These are phyloP conservation scores for Caloboletus firmus DNA, from an alignment of 1,284 basidiomycete species.

Conservation along the genomic window DNA sequence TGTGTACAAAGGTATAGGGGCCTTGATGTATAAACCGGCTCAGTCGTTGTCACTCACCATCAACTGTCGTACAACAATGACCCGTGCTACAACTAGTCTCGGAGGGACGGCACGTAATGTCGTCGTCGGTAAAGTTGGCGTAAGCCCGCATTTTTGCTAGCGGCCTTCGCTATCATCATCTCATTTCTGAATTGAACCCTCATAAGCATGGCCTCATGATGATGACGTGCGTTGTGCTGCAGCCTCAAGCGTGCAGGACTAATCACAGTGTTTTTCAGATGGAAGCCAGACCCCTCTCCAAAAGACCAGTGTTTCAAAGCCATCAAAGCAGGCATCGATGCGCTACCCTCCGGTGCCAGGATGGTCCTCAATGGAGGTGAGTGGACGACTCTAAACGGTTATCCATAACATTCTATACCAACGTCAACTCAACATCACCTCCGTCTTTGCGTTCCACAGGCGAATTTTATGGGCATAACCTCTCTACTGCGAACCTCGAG, in stretches of 20 bases:
- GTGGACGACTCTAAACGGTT: conserved; percentile 5
- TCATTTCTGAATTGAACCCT: not conserved
- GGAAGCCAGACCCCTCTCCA: conserved; percentile 29
- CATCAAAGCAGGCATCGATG: conserved; percentile 63
- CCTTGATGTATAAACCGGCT: not conserved
- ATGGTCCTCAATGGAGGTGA: conserved; percentile 50
- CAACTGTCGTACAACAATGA: conserved; percentile 10
- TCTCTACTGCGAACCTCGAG: conserved; percentile 40
- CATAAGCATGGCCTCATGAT: conserved; percentile 30
- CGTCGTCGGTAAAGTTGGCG: conserved; percentile 38
- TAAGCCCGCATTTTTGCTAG: conserved; percentile 14
- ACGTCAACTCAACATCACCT: not conserved
- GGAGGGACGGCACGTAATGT: conserved; percentile 29
- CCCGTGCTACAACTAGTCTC: conserved; percentile 26
- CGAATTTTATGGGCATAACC: conserved; percentile 36
- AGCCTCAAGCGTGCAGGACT: not conserved
- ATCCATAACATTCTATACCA: not conserved
- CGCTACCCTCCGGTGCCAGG: conserved; percentile 48
- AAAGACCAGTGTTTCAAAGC: conserved; percentile 60
- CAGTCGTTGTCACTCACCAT: too few species aligned
- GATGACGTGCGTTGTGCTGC: conserved; percentile 26
- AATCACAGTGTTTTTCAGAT: conserved; percentile 8
- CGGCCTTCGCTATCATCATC: not conserved
- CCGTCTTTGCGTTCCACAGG: conserved; percentile 11
- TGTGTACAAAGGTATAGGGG: not conserved